These are phyloP conservation scores for Scytalidium lignicola DNA, from an alignment of 2,329 filamentous ascomycete genomes.

Conservation along the genomic window DNA sequence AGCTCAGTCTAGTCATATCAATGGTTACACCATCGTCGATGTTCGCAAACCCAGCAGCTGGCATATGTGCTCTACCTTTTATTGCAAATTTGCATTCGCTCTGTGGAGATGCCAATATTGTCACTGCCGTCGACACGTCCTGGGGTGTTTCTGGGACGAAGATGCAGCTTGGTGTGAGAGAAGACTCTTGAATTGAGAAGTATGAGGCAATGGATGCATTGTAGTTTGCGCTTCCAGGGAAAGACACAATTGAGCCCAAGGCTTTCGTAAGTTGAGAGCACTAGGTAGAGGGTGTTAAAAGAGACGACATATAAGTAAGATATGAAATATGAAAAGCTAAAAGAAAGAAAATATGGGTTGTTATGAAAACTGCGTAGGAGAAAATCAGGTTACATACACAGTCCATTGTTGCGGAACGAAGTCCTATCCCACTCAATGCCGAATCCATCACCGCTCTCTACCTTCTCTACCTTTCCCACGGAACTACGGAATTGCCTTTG, in stretches of 20 bases:
- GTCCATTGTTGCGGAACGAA: too few relatives aligned
- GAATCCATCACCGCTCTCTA: slow-evolving; percentile 70
- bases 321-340: too few relatives aligned
- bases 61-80: slow-evolving; percentile 2
- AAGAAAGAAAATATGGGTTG: too few relatives aligned
- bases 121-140: slow-evolving; percentile 4
- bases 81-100: slow-evolving; percentile 5
- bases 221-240: slow-evolving; percentile 3
- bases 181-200: background rate
- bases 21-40: slow-evolving; percentile 9
- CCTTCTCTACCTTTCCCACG: too few relatives aligned
- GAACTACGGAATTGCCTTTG: too few relatives aligned
- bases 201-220: background rate
- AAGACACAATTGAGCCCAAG: slow-evolving; percentile 3
- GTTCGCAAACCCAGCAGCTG: slow-evolving; percentile 4
- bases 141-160: slow-evolving; percentile 1
- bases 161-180: slow-evolving; percentile 3
- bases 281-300: slow-evolving; percentile 56
- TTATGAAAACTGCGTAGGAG: too few relatives aligned
- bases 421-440: slow-evolving; percentile 34
- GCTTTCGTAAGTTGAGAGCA: slow-evolving; percentile 1
- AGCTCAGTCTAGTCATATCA: slow-evolving; percentile 6
- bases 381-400: too few relatives aligned
- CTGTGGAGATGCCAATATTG: background rate
- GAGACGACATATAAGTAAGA: too few relatives aligned